Evolutionary conservation across 2,329 filamentous ascomycete genomes (phyloP).

Genomic region (Tympanopsis confertula): DNA sequence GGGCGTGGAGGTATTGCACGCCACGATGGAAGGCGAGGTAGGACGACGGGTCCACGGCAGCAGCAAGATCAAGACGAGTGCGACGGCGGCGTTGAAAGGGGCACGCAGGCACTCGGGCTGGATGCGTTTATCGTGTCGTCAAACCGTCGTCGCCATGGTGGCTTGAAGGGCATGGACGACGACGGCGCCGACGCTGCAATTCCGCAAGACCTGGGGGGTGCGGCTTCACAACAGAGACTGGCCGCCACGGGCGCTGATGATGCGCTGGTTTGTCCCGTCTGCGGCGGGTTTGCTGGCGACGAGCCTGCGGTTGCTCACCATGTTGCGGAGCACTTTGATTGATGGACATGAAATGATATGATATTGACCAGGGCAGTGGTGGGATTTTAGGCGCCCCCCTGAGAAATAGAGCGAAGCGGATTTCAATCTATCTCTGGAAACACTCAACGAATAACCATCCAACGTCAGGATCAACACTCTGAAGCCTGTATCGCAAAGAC

Average conservation of each 20-base stretch:
- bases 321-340: conserved; percentile 45
- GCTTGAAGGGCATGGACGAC: conserved; percentile 9
- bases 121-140: conserved; percentile 33
- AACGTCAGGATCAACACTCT: too few species aligned
- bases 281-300: conserved; percentile 54
- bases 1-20: too few species aligned
- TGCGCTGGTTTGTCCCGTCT: conserved; percentile 45
- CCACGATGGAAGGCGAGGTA: conserved; percentile 4
- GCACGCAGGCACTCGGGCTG: conserved; percentile 32
- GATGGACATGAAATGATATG: too few species aligned
- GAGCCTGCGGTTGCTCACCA: conserved; percentile 58
- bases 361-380: too few species aligned
- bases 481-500: too few species aligned
- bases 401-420: too few species aligned
- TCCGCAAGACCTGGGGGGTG: conserved; percentile 2
- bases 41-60: conserved; percentile 10
- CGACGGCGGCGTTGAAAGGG: conserved; percentile 21
- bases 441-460: too few species aligned
- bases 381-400: too few species aligned
- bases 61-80: conserved; percentile 17
- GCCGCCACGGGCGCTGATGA: conserved; percentile 6
- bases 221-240: conserved; percentile 4
- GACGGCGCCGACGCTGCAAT: neutral
- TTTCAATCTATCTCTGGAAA: too few species aligned
- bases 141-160: conserved; percentile 13